These are phyloP conservation scores for Aurinia saxatilis DNA, from an alignment of 345 rosid species.

Conservation along the genomic window DNA sequence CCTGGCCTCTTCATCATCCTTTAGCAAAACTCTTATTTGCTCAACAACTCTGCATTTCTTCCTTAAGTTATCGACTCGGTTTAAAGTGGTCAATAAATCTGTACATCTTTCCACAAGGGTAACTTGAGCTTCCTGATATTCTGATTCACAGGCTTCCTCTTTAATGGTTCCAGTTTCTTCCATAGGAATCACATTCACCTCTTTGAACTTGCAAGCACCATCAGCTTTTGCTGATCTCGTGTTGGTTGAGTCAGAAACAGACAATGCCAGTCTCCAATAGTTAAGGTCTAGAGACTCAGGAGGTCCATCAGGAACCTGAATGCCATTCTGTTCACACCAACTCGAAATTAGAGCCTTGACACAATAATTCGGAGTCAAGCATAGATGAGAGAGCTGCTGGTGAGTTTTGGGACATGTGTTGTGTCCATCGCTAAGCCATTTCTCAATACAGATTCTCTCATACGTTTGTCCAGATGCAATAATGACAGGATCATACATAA, in stretches of 20 bases:
- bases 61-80: constrained; percentile 40
- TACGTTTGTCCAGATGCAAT: constrained; percentile 98
- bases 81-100: constrained; percentile 43
- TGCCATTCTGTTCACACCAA: constrained; percentile 93
- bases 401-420: constrained; percentile 88
- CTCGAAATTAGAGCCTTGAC: constrained; percentile 85
- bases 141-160: constrained; percentile 41
- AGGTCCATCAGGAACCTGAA: constrained; percentile 66
- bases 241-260: constrained; percentile 54
- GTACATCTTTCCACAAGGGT: constrained; percentile 40
- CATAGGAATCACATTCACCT: constrained; percentile 58
- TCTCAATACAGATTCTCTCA: constrained; percentile 86
- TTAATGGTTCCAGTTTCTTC: constrained; percentile 56
- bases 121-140: constrained; percentile 36
- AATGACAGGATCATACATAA: constrained; percentile 92
- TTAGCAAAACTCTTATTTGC: constrained; percentile 54
- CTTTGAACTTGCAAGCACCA: constrained; percentile 45
- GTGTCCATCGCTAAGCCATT: constrained; percentile 95
- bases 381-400: constrained; percentile 69
- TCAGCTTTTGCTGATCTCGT: constrained; percentile 43
- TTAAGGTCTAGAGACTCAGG: constrained; percentile 89
- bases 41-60: constrained; percentile 61
- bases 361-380: constrained; percentile 88
- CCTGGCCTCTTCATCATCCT: constrained; percentile 93
- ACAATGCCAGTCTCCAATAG: constrained; percentile 82